Percentiles rank a stretch among this genome's conserved stretches.
phyloP scores from a whole-genome alignment of 371 early-diverging fungal species.

The Capniomyces stellatus region DNA sequence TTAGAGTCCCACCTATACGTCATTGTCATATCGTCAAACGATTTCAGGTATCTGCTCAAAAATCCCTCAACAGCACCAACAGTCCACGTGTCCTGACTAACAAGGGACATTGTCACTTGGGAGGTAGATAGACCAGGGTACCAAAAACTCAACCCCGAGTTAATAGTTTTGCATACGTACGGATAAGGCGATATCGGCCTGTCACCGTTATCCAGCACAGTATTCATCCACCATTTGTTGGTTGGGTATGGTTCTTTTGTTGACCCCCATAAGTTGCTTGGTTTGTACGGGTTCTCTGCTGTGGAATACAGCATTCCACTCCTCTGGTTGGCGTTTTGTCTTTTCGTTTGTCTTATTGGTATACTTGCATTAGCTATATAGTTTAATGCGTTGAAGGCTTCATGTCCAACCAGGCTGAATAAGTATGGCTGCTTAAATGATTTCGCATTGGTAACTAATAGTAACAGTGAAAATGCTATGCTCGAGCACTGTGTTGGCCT shows the following conservation, averaged over 20 bases:
- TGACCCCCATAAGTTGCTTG: not conserved
- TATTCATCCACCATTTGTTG: conserved; percentile 31
- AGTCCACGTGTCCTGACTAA: conserved; percentile 1
- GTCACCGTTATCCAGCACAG: conserved; percentile 16
- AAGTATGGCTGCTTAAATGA: too few species aligned
- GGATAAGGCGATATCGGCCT: conserved; percentile 24
- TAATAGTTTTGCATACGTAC: conserved; percentile 15
- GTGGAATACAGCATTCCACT: too few species aligned
- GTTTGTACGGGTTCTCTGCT: not conserved
- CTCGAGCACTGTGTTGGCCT: too few species aligned
- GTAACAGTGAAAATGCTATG: too few species aligned
- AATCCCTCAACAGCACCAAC: not conserved
- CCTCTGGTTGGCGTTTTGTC: too few species aligned
- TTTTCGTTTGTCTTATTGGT: too few species aligned
- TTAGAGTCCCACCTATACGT: not conserved
- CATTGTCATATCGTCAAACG: conserved; percentile 4
- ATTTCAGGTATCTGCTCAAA: not conserved
- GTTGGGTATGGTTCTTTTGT: conserved; percentile 9
- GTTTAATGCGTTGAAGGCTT: too few species aligned
- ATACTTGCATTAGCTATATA: too few species aligned
- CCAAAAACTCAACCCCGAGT: conserved; percentile 11
- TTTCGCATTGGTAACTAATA: too few species aligned
- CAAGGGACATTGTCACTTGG: not conserved
- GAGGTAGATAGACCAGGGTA: conserved; percentile 11
- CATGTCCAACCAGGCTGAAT: too few species aligned